Evolutionary conservation across 1,139 yeast species (phyloP), one percentile per base, ranked within the genome.

Genomic region (Pichia kudriavzevii): DNA sequence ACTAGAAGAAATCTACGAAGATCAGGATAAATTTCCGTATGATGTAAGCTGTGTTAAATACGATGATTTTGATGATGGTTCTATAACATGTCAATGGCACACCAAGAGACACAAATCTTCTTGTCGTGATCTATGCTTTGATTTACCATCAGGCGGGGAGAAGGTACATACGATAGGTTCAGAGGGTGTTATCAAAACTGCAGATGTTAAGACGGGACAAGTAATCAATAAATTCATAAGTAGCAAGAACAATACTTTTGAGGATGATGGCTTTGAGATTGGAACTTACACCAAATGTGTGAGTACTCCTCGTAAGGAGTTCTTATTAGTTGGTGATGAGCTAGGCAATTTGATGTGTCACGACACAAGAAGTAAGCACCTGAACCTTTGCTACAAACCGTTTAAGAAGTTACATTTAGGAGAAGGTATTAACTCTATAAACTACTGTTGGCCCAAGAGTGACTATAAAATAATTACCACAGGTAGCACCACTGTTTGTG

Each of bases 91-190:
- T 3, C 57, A 56, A 26, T 91, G 97, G 97, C 72, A 79, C 40
- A 87, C 97, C 0, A 83, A 75, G 51, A 70, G 97, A 52, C 97
- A 91, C 55, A 85, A 85, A 57, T 91, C 88, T 1, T 81, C 95
- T 41, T 84, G 94, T 44, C 63, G 98, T 29, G 75, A 81, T 7
- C 62, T 85, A 6, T 62, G 73, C 12, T 80, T 84, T 55, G 88
- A 81, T 43, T 70, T 74, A 11, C 36, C 40, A n/a, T 36, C 43
- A 2, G 61, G 69, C 0, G 87, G 87, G 4, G 71, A 73, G 13
- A 64, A 69, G 22, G 45, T 59, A 14, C 82, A 66, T 48, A 69
- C 94, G 1, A 77, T 78, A 12, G 97, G 98, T 0, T 70, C 82
- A 0, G 98, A 91, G 47, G 72, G 75, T 37, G 72, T 83, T 4